Percentiles rank a stretch among this genome's conserved stretches.
Conservation (phyloP, 257 asterid species). For the Gentiana macrophylla region DNA sequence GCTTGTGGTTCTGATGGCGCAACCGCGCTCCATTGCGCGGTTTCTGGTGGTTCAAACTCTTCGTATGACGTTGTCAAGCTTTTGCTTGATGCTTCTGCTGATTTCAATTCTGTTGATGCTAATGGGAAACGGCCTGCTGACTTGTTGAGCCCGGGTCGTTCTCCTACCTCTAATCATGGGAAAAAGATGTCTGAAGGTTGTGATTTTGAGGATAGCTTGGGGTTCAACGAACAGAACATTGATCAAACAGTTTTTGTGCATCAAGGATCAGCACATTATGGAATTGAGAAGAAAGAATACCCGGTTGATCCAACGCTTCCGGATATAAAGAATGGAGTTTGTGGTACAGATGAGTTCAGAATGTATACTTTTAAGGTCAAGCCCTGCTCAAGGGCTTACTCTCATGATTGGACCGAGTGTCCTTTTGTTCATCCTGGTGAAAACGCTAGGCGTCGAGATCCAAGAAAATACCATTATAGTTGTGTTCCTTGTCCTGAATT, state of each 20-base stretch:
- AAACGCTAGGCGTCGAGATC: constrained; percentile 81
- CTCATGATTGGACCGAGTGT: constrained; percentile 57
- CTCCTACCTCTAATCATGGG: constrained; percentile 11
- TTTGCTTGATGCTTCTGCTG: constrained; percentile 34
- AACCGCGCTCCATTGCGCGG: constrained; percentile 36
- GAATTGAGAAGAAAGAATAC: constrained; percentile 26
- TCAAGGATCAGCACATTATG: constrained; percentile 14
- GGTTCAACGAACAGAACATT: constrained; percentile 6
- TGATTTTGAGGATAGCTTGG: constrained; percentile 1
- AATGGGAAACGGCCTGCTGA: constrained; percentile 27
- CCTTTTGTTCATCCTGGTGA: constrained; percentile 76
- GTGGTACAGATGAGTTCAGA: constrained; percentile 56
- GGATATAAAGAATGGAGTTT: constrained; percentile 24
- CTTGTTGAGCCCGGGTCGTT: constrained; percentile 9
- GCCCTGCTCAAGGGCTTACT: constrained; percentile 85
- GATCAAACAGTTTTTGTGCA: constrained; percentile 11
- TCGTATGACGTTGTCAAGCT: constrained; percentile 20
- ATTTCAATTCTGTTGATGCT: constrained; percentile 19
- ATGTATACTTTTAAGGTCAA: constrained; percentile 81
- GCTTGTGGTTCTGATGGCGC: constrained; percentile 31
- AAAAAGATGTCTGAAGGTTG: constrained; percentile 13
- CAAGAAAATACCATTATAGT: constrained; percentile 68
- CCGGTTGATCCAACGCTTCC: constrained; percentile 43
- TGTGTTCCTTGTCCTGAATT: constrained; percentile 81
- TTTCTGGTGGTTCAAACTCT: constrained; percentile 21